These are phyloP conservation scores for Yarrowia porcina DNA, from an alignment of 805 yeast genomes.

Conservation along the genomic window DNA sequence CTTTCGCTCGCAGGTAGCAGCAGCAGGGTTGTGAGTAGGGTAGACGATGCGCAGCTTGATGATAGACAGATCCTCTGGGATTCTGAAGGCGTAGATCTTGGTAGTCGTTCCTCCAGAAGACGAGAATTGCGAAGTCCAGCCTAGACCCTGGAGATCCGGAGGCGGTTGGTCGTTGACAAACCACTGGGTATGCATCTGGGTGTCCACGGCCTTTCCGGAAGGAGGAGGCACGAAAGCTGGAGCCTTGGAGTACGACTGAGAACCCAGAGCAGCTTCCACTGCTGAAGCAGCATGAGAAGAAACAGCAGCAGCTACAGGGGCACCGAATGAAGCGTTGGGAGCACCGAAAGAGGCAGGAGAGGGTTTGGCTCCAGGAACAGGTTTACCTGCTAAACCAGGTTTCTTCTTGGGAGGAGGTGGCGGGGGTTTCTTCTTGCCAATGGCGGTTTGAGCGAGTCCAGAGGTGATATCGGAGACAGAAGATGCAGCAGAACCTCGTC, in stretches of 20 bases:
- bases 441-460: constrained; percentile 28
- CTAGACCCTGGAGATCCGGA: constrained; percentile 32
- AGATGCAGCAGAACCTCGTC: constrained; percentile 27
- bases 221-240: constrained; percentile 13
- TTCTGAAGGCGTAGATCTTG: constrained; percentile 34
- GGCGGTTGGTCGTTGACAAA: constrained; percentile 34
- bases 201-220: constrained; percentile 25
- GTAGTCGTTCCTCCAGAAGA: constrained; percentile 29
- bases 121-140: constrained; percentile 30
- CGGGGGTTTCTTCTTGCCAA: constrained; percentile 31
- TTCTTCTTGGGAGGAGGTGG: constrained; percentile 33
- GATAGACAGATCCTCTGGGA: constrained; percentile 37
- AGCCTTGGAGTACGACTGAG: neutral
- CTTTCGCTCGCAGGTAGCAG: constrained; percentile 38
- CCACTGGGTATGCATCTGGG: constrained; percentile 32
- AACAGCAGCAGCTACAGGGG: neutral
- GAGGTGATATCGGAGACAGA: constrained; percentile 26
- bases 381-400: constrained; percentile 29
- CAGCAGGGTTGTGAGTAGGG: constrained; percentile 40
- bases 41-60: constrained; percentile 36
- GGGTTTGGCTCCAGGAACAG: constrained; percentile 21
- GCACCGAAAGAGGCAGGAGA: neutral
- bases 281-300: constrained; percentile 1
- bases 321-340: neutral
- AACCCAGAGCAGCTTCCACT: constrained; percentile 1